Evolutionary conservation across 495 filamentous ascomycete genomes (phyloP).

Genomic region (Penicillium desertorum): DNA sequence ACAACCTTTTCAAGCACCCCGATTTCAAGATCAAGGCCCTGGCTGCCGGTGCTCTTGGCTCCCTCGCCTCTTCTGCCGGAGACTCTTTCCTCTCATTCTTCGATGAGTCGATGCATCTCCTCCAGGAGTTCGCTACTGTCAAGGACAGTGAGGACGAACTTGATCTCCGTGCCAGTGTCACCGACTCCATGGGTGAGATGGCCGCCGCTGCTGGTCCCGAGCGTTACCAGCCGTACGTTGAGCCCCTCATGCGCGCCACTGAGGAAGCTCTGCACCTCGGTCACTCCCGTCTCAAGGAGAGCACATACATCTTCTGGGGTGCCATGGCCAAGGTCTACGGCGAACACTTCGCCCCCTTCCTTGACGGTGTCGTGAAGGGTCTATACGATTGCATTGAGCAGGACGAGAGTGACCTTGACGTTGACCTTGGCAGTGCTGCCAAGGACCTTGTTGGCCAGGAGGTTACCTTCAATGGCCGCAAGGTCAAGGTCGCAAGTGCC

Average conservation of each 20-base stretch:
- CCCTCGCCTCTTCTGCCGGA: constrained; percentile 79
- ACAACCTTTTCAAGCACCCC: constrained; percentile 72
- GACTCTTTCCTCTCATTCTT: constrained; percentile 88
- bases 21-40: constrained; percentile 88
- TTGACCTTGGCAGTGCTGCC: constrained; percentile 74
- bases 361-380: constrained; percentile 80
- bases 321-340: constrained; percentile 91
- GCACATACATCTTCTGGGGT: constrained; percentile 95
- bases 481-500: constrained; percentile 70
- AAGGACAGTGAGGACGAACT: constrained; percentile 91
- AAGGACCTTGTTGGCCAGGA: constrained; percentile 75
- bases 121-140: constrained; percentile 77
- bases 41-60: constrained; percentile 84
- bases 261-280: constrained; percentile 90
- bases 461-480: constrained; percentile 75
- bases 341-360: constrained; percentile 84
- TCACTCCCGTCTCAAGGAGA: constrained; percentile 87
- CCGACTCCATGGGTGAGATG: constrained; percentile 90
- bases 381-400: constrained; percentile 83
- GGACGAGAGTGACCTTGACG: constrained; percentile 82
- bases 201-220: constrained; percentile 82
- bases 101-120: constrained; percentile 77
- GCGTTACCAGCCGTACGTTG: constrained; percentile 85
- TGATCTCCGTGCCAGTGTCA: constrained; percentile 81
- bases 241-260: constrained; percentile 82